These are phyloP conservation scores for Triticum urartu DNA, from an alignment of 176 grass and related monocot species.

Conservation along the genomic window DNA sequence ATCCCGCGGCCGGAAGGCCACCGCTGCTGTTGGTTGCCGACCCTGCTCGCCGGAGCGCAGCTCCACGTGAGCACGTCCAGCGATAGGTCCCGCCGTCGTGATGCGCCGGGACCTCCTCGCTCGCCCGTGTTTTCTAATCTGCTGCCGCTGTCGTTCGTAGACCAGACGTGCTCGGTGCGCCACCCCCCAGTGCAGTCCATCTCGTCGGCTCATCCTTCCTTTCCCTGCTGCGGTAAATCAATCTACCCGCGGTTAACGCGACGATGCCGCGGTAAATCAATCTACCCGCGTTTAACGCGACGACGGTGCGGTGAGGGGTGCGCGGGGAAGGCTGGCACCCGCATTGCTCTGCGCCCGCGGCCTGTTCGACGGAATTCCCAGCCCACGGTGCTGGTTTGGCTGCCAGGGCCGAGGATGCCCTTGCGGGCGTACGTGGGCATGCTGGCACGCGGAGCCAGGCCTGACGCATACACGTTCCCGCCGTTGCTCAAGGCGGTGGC, in stretches of 20 bases:
- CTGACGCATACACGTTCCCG: slow-evolving; percentile 71
- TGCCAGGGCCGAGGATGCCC: slow-evolving; percentile 29
- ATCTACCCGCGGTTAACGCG: neutral
- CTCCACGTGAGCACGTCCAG: neutral
- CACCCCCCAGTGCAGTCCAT: neutral
- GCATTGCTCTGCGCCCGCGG: slow-evolving; percentile 24
- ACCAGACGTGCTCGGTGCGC: neutral
- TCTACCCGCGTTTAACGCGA: neutral
- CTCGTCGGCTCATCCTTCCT: neutral
- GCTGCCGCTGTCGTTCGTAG: neutral
- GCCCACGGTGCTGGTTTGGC: slow-evolving; percentile 14
- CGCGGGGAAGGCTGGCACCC: too few species aligned
- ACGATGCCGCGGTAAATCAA: neutral
- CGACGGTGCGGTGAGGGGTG: neutral
- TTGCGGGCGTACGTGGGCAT: slow-evolving; percentile 41
- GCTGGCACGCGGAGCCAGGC: slow-evolving; percentile 53
- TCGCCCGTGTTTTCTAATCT: neutral
- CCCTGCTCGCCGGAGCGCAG: neutral
- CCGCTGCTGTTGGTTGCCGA: neutral
- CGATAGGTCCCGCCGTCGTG: neutral
- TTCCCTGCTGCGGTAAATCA: neutral
- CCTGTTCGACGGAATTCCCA: slow-evolving; percentile 62
- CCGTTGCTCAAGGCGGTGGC: slow-evolving; percentile 60
- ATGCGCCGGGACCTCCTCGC: neutral
- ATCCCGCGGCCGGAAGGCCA: neutral